These are phyloP conservation scores for Phytopythium aichiense DNA, from an alignment of 352 stramenopile genomes.

Conservation along the genomic window DNA sequence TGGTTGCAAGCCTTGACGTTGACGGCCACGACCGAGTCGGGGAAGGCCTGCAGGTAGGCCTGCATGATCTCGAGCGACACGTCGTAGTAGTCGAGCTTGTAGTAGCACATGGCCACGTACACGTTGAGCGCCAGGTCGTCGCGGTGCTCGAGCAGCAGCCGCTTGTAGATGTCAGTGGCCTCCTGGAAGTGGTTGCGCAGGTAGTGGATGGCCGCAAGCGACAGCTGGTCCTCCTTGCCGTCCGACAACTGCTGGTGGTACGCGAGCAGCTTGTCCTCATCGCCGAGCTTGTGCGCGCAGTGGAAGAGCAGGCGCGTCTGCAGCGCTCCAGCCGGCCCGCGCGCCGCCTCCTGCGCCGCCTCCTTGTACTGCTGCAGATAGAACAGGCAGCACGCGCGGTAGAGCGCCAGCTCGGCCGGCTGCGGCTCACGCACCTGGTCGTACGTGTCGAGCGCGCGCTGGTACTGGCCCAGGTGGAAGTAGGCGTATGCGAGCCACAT, in stretches of 20 bases:
- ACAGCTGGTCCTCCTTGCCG: constrained; percentile 92
- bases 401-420: constrained; percentile 82
- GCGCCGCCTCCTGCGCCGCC: constrained; percentile 70
- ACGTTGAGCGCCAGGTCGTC: constrained; percentile 96
- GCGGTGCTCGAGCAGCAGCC: constrained; percentile 92
- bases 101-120: constrained; percentile 98
- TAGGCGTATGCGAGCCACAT: constrained; percentile 95
- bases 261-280: constrained; percentile 94
- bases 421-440: constrained; percentile 71
- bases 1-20: constrained; percentile 98
- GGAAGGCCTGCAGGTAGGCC: constrained; percentile 91
- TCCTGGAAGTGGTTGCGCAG: constrained; percentile 93
- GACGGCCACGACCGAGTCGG: constrained; percentile 89
- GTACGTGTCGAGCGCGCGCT: constrained; percentile 91
- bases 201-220: constrained; percentile 95
- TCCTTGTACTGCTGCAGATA: constrained; percentile 93
- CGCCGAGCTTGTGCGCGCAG: constrained; percentile 89
- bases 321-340: constrained; percentile 60
- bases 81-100: constrained; percentile 98
- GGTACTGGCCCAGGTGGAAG: constrained; percentile 94
- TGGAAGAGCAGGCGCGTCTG: constrained; percentile 95
- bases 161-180: constrained; percentile 96
- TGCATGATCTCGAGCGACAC: constrained; percentile 96
- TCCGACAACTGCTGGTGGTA: constrained; percentile 94
- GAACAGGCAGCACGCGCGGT: constrained; percentile 91